A percentile compares a stretch with the other conserved stretches of the same genome.
Conservation (phyloP, 1,284 basidiomycete genomes). For the Boletus sp. region DNA sequence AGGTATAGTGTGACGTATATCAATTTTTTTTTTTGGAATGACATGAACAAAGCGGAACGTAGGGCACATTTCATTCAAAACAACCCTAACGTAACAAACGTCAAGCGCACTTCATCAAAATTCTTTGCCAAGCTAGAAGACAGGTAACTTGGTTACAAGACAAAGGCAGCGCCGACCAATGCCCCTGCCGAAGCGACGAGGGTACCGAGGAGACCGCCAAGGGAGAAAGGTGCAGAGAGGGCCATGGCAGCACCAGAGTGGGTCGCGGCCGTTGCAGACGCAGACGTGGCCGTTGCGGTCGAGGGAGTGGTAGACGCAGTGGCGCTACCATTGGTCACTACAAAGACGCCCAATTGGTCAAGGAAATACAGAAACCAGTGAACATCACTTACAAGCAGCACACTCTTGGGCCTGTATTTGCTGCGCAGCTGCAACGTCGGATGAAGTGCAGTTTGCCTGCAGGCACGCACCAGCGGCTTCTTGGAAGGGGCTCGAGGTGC, state of each 20-base stretch:
- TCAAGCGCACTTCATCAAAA: background rate
- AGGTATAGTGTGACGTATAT: too few species aligned
- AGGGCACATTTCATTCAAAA: background rate
- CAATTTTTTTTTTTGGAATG: too few species aligned
- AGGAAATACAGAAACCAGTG: accelerated
- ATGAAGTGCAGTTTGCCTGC: constrained; percentile 10
- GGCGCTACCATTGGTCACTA: background rate
- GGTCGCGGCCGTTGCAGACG: background rate
- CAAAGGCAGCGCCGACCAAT: constrained; percentile 25
- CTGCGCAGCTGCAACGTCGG: constrained; percentile 8
- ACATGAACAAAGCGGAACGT: too few species aligned
- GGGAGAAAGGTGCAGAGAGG: constrained; percentile 15
- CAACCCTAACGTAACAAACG: background rate
- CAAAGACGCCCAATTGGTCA: background rate
- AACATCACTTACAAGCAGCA: constrained; percentile 9
- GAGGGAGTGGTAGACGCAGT: background rate
- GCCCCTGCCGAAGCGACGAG: constrained; percentile 27
- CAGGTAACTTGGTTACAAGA: constrained; percentile 17
- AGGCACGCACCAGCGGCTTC: constrained; percentile 12
- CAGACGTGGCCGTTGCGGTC: background rate
- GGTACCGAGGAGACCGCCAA: constrained; percentile 20
- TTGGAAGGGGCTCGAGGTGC: constrained; percentile 27
- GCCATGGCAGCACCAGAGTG: constrained; percentile 19
- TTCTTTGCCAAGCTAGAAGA: background rate
- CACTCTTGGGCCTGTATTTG: constrained; percentile 17